These are phyloP conservation scores for Gonapodya sp. DNA, from an alignment of 192 early-diverging fungal genomes.

Conservation along the genomic window DNA sequence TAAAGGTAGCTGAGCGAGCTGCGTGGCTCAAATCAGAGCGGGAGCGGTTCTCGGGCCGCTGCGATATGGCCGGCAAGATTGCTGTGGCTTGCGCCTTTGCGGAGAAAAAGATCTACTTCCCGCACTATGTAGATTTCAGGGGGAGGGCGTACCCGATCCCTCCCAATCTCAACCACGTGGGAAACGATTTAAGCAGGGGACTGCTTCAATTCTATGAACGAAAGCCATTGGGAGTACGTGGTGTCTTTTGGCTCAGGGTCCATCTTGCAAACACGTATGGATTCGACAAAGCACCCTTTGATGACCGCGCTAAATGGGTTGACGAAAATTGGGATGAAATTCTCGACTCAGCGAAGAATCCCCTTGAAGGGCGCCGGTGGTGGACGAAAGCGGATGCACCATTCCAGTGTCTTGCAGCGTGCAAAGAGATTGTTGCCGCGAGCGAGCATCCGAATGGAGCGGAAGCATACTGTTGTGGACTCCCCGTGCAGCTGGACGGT, in stretches of 20 bases:
- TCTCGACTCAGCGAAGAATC: constrained; percentile 72
- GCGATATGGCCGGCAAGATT: constrained; percentile 89
- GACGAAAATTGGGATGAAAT: constrained; percentile 70
- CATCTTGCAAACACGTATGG: constrained; percentile 88
- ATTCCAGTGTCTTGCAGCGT: constrained; percentile 89
- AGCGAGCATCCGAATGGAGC: constrained; percentile 58
- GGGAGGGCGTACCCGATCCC: constrained; percentile 97
- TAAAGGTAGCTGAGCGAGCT: constrained; percentile 16
- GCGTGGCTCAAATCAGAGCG: constrained; percentile 31
- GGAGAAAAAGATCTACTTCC: constrained; percentile 85
- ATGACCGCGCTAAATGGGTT: constrained; percentile 66
- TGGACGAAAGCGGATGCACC: constrained; percentile 85
- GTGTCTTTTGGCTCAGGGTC: constrained; percentile 88
- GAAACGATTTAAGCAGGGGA: constrained; percentile 92
- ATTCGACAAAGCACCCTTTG: constrained; percentile 75
- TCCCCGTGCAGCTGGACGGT: constrained; percentile 94
- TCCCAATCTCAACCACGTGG: constrained; percentile 88
- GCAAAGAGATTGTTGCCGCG: constrained; percentile 72
- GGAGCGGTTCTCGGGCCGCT: constrained; percentile 70
- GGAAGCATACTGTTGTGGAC: constrained; percentile 48
- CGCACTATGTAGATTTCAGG: constrained; percentile 95
- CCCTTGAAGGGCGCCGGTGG: constrained; percentile 67
- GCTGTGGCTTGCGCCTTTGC: constrained; percentile 86
- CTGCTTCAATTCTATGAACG: constrained; percentile 74
- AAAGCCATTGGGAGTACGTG: constrained; percentile 66